Base-by-base conservation (phyloP, 23 red algal genomes). In the Gracilaria vermiculophylla region DNA sequence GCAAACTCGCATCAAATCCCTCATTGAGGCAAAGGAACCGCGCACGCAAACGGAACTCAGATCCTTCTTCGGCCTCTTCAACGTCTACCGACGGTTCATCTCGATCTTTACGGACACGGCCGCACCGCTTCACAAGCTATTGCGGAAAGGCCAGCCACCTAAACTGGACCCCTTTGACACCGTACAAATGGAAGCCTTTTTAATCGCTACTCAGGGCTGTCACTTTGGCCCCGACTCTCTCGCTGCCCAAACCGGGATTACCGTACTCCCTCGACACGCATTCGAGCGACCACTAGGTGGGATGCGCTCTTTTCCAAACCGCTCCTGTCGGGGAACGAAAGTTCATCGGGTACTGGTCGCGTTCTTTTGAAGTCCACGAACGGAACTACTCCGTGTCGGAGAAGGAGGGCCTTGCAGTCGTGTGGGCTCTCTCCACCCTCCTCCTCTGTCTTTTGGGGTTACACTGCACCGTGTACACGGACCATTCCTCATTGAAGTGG, bases 61-160 rank as follows among this genome's bases (percentile, higher is more conserved):
- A 21, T 69, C 55, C 54, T 89, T 89, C 29, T 69, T 78, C 2
- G 85, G 70, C 1, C 49, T 89, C 9, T 1, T 47, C 53, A 57
- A 74, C 48, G 45, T 89, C 32, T 89, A 89, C 35, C 50, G 85
- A 65, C 42, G 69, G 42, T 89, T 89, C 27, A 49, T 89, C 1
- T 43, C 48, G 54, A 31, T 64, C 28, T 65, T 62, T 47, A 41
- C 85, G 65, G 53, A 77, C 5, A 89, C 67, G 16, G n/a, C 85
- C 17, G 19, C 36, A 2, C 47, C 69, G 15, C 51, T 89, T 1
- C 14, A 62, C 45, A n/a, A 10, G 15, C 53, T 89, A 17, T 28
- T 76, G 53, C 52, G 53, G 49, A 78, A 89, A 27, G 69, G 25
- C 9, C 31, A 21, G 39, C 70, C 85, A 35, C 69, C 42, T 2